Base-by-base conservation (phyloP, 148 eudicot species). In the Chenopodium suecicum region DNA sequence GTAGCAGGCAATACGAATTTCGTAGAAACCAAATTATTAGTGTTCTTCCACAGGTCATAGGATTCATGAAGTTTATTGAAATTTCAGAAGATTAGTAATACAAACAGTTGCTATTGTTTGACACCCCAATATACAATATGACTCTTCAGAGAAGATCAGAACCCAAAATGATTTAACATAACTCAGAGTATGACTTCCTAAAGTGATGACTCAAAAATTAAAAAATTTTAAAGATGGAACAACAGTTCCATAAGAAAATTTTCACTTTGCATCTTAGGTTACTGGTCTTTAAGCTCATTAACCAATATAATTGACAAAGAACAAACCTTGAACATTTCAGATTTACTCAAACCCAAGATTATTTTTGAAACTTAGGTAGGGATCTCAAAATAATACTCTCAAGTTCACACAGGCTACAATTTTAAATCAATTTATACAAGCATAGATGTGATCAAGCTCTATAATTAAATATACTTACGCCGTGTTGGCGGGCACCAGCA, bases 401-500 rank as follows among this genome's bases (percentile, higher is more conserved):
- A 69, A 32, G 47, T 16, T 17, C 17, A 14, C 62, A 56, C 62
- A 10, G 14, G 16, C 56, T 52, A 52, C 56, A 13, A 5, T 41
- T 41, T 70, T 11, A 34, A 31, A 70, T 25, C 50, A 70, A 70
- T 25, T 1, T 41, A 71, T 19, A 44, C 25, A 22, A 20, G n/a
- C 17, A 20, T 20, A 70, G 12, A 32, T 70, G 0, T 70, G 0
- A 70, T 71, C 76, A 23, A 73, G 25, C 22, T n/a, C 0, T 14
- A 3, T 56, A 73, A 48, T 48, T 29, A 68, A 63, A 47, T 31
- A 7, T 1, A 68, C 73, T 4, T 81, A 92, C 98, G 22, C 98
- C 98, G 60, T 95, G 91, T 82, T 90, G 91, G 64, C 98, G 94
- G 69, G 93, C 58, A 79, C 97, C 98, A 63, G 98, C 98, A 82